phyloP scores from a whole-genome alignment of 192 early-diverging fungal genomes.

The Gonapodya sp. region DNA sequence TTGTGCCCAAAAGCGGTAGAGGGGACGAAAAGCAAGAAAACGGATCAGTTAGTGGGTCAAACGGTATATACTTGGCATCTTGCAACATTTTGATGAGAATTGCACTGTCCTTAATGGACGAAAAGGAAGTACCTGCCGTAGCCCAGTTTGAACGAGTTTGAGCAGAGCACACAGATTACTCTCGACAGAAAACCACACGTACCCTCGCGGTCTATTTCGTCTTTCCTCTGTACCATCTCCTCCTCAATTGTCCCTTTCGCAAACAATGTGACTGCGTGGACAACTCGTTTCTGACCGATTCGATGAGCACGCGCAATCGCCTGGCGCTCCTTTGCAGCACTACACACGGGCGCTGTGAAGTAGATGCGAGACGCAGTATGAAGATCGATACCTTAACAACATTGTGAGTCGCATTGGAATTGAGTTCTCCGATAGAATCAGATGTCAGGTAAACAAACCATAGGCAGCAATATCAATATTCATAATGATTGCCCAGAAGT shows the following conservation, averaged over 20 bases:
- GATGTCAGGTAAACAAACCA: slow-evolving; percentile 69
- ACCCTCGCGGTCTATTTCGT: not conserved
- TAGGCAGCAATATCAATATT: slow-evolving; percentile 49
- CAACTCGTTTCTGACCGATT: slow-evolving; percentile 55
- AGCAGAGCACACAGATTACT: not conserved
- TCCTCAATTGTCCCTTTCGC: slow-evolving; percentile 47
- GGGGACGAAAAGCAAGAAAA: not conserved
- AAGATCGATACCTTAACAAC: not conserved
- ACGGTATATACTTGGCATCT: not conserved
- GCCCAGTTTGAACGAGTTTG: not conserved
- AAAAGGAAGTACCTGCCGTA: not conserved
- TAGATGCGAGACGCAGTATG: slow-evolving; percentile 14
- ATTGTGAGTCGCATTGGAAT: slow-evolving; percentile 40
- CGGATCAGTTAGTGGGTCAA: not conserved
- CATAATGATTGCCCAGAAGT: slow-evolving; percentile 43
- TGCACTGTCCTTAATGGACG: not conserved
- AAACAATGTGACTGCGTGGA: slow-evolving; percentile 49
- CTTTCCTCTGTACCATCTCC: slow-evolving; percentile 26
- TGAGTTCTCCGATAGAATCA: slow-evolving; percentile 59
- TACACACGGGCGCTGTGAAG: slow-evolving; percentile 46
- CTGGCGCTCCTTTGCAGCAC: slow-evolving; percentile 60
- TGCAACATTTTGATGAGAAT: not conserved
- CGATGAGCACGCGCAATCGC: slow-evolving; percentile 81
- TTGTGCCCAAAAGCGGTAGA: not conserved
- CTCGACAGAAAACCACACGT: not conserved